Percentiles rank a stretch among this genome's conserved stretches.
Evolutionary conservation across 768 basidiomycete genomes (phyloP).

Genomic region (Phylloporus rhodoxanthus): DNA sequence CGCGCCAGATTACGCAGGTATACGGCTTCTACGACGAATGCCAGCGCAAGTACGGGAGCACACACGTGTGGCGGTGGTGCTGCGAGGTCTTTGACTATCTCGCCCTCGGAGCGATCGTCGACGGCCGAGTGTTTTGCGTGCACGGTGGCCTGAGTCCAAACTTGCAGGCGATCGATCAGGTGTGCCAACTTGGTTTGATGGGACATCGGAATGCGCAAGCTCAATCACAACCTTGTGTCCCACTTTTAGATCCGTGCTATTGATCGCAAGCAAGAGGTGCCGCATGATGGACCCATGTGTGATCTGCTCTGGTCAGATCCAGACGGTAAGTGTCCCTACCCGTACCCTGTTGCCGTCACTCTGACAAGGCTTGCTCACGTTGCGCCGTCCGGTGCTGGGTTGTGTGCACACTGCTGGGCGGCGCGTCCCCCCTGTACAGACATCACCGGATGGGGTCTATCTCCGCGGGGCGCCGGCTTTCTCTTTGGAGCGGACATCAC

Average conservation of each 20-base stretch:
- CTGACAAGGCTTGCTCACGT: slow-evolving; percentile 9
- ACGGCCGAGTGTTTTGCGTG: slow-evolving; percentile 94
- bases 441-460: slow-evolving; percentile 91
- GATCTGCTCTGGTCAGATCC: slow-evolving; percentile 99
- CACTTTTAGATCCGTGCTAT: slow-evolving; percentile 76
- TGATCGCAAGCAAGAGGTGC: slow-evolving; percentile 95
- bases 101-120: slow-evolving; percentile 91
- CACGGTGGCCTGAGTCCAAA: slow-evolving; percentile 94
- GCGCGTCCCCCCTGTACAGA: slow-evolving; percentile 39
- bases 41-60: slow-evolving; percentile 88
- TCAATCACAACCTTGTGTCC: slow-evolving; percentile 20
- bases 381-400: too few species aligned
- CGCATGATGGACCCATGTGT: slow-evolving; percentile 98
- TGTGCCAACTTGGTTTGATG: slow-evolving; percentile 28
- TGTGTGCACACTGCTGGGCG: background rate
- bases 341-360: slow-evolving; percentile 3
- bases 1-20: slow-evolving; percentile 93
- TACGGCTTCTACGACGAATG: slow-evolving; percentile 97
- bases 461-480: slow-evolving; percentile 95
- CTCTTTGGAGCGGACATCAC: slow-evolving; percentile 92
- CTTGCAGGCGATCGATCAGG: slow-evolving; percentile 83
- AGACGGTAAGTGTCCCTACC: slow-evolving; percentile 54
- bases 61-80: slow-evolving; percentile 96
- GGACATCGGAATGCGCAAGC: background rate
- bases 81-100: slow-evolving; percentile 99